Conservation (phyloP, 441 rosid genomes). For the Flueggea neowawraea region DNA sequence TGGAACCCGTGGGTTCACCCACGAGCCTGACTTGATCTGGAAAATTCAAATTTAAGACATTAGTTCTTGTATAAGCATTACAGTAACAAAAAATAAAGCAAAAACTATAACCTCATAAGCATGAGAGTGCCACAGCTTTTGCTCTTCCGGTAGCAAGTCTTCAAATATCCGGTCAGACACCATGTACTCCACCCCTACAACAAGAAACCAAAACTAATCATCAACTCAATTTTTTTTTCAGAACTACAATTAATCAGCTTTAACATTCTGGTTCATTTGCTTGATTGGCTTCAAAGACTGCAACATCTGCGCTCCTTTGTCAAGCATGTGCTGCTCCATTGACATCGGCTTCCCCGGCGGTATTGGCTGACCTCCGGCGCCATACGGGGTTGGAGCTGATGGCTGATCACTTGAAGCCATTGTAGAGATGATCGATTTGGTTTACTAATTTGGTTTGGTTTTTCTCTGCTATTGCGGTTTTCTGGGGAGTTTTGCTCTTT, state of each 20-base stretch:
- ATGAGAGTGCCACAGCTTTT: conserved; percentile 89
- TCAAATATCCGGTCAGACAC: conserved; percentile 59
- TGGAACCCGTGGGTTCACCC: conserved; percentile 67
- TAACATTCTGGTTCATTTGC: conserved; percentile 49
- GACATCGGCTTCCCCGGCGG: conserved; percentile 48
- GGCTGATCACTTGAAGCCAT: conserved; percentile 53
- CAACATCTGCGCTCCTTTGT: conserved; percentile 51
- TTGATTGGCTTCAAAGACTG: conserved; percentile 61
- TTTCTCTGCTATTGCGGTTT: too few relatives aligned
- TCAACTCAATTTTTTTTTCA: too few relatives aligned
- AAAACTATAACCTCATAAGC: conserved; percentile 55
- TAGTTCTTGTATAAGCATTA: too few relatives aligned
- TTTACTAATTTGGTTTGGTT: too few relatives aligned
- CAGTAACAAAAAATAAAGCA: background rate
- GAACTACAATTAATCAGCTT: too few relatives aligned
- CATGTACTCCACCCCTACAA: conserved; percentile 68
- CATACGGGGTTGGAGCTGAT: conserved; percentile 34
- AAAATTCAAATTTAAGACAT: background rate
- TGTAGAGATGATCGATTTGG: too few relatives aligned
- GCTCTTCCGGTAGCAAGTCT: conserved; percentile 56
- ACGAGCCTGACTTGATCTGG: conserved; percentile 68
- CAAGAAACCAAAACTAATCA: background rate
- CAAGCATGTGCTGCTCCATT: conserved; percentile 36
- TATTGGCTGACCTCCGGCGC: conserved; percentile 12
- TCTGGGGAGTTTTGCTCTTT: background rate